Base-by-base conservation (phyloP, 108 stramenopile species). In the Hondaea fermentalgiana region DNA sequence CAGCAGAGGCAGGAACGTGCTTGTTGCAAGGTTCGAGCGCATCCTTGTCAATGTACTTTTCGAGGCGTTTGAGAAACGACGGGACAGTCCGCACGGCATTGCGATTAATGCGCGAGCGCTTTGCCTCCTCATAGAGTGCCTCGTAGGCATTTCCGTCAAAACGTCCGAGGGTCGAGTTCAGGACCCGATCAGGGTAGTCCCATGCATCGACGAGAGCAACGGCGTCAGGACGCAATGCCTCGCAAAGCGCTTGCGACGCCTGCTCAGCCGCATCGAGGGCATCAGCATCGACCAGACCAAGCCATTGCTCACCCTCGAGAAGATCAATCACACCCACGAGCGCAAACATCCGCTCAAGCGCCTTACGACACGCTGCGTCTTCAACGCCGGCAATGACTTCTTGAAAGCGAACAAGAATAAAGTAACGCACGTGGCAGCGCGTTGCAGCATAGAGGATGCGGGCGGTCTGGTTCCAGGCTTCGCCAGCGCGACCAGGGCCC, bases 271-370 rank as follows among this genome's bases (percentile, higher is more conserved):
- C 45, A 12, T 47, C 76, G 76, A 83, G 76, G n/a, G 76, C 28
- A 0, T 83, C 51, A 6, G 45, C 76, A 45, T 42, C 42, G 35
- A 69, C 25, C 6, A 53, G 51, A 35, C 51, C 49, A 12, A 53
- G 51, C 76, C 76, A 83, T 35, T 83, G 76, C 76, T 83, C 76
- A 3, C 76, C 76, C 23, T 83, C 76, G 25, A 83, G 51, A 55
- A 83, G n/a, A 35, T 83, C 76, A 12, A 17, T 53, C 43, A 83
- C 51, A 35, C 49, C 76, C 16, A 53, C 44, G 76, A 83, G 76
- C 51, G 76, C 76, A 3, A 47, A 83, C 76, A 83, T 53, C 10
- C 51, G 76, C 76, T 47, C 76, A 6, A 83, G 28, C 6, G 51
- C 76, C 28, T 83, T 53, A 2, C 76, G 45, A 45, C 76, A 83